Conservation (phyloP, 345 rosid genomes). For the Citrus australasica region DNA sequence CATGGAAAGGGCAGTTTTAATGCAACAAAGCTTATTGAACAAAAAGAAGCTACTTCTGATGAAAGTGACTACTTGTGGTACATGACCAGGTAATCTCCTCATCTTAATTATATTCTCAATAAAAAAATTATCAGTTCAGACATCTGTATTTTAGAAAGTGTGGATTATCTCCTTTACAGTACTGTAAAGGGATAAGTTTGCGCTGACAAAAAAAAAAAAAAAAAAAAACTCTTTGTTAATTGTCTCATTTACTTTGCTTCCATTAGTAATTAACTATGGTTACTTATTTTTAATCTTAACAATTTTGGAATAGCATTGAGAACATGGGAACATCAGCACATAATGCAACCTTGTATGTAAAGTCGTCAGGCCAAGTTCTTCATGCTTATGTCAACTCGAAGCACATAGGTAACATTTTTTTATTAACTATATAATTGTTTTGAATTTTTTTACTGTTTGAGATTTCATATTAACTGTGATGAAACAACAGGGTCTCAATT, state of each 20-base stretch:
- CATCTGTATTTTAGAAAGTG: too few relatives aligned
- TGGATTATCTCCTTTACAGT: fast-evolving
- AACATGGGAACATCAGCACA: neutral
- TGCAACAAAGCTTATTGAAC: conserved; percentile 22
- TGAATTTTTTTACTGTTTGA: neutral
- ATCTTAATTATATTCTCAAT: neutral
- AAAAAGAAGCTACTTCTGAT: conserved; percentile 23
- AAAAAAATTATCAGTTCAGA: too few relatives aligned
- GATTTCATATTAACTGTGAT: neutral
- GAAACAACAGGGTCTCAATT: neutral
- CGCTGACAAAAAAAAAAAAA: too few relatives aligned
- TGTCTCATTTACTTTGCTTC: too few relatives aligned
- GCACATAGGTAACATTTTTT: conserved; percentile 8
- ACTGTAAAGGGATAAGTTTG: too few relatives aligned
- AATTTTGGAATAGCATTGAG: neutral
- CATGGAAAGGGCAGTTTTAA: neutral
- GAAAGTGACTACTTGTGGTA: conserved; percentile 26
- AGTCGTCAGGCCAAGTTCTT: conserved; percentile 16
- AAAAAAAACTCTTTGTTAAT: too few relatives aligned
- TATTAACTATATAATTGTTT: too few relatives aligned
- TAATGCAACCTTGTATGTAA: conserved; percentile 4
- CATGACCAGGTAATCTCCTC: conserved; percentile 14
- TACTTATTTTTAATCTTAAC: neutral
- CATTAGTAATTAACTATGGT: too few relatives aligned
- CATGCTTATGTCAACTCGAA: conserved; percentile 29